Evolutionary conservation across 176 grass and related monocot genomes (phyloP), one percentile per base, ranked within the genome.

Genomic region (Oryza meyeriana): DNA sequence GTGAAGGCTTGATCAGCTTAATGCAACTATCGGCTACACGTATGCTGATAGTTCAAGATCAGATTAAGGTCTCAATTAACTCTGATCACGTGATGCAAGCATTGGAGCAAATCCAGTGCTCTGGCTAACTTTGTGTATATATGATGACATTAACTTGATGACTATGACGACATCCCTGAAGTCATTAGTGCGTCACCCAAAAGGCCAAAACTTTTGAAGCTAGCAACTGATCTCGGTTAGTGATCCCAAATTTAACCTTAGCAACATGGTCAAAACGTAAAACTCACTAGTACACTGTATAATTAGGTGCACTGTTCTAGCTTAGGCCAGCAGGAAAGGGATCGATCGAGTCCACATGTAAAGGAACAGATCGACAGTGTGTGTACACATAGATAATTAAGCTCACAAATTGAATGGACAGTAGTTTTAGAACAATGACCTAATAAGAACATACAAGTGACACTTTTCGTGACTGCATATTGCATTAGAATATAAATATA

Each of bases 151-250:
- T 63, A 32, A 18, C 44, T 63, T 26, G 71, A 34, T 50, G 76
- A 50, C 18, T 20, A 20, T 89, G 81, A 74, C 62, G 62, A 39
- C 82, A 57, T 40, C 34, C 34, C 42, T 66, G 11, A 74, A 42
- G 61, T 74, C 79, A 71, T 16, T 66, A 42, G 24, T 36, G 12
- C 22, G 16, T 44, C 55, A 47, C 28, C 7, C 27, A 63, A 63
- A 30, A 59, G 22, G 55, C n/a, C 9, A 59, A 24, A 24, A 24
- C 55, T 58, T 58, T 58, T 58, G 22, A 58, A 58, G 20, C 22
- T 58, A 24, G 22, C 55, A 58, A 59, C 55, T 25, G 55, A 6
- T 59, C 20, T 57, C 20, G n/a, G n/a, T 59, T 55, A 55, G 22
- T 9, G 50, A 55, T 55, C 52, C 32, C 61, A 44, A 78, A 30